Evolutionary conservation across 1,139 yeast species (phyloP).

Genomic region (Debaryomyces subglobosus): DNA sequence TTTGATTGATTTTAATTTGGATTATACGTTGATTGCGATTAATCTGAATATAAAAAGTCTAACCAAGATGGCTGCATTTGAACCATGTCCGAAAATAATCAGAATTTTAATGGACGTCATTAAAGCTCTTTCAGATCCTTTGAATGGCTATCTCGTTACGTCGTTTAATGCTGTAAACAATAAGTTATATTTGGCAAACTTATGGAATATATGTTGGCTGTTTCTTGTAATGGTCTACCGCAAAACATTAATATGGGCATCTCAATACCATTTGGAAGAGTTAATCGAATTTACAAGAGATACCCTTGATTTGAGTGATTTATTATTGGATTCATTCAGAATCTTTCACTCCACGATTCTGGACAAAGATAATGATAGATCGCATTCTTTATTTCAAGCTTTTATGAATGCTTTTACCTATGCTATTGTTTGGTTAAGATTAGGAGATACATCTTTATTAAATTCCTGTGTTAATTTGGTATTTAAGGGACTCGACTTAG

Average conservation of each 20-base stretch:
- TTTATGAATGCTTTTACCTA: conserved; percentile 57
- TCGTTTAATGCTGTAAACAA: conserved; percentile 13
- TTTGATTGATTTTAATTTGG: conserved; percentile 47
- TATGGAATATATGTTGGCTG: conserved; percentile 75
- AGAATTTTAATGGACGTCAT: conserved; percentile 76
- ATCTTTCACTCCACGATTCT: conserved; percentile 46
- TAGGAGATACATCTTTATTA: conserved; percentile 76
- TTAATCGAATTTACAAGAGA: conserved; percentile 85
- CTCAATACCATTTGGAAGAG: conserved; percentile 54
- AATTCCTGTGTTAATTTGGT: conserved; percentile 76
- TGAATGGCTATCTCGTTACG: conserved; percentile 48
- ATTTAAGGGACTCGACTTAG: conserved; percentile 65
- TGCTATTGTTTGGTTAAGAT: conserved; percentile 76
- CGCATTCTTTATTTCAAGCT: conserved; percentile 30
- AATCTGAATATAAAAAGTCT: conserved; percentile 49
- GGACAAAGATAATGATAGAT: conserved; percentile 15
- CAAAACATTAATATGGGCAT: conserved; percentile 76
- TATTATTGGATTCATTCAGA: conserved; percentile 65
- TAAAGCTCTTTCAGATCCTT: conserved; percentile 65
- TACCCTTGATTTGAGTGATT: conserved; percentile 75
- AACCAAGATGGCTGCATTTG: conserved; percentile 55
- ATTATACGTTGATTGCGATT: conserved; percentile 51
- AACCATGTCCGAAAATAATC: conserved; percentile 77
- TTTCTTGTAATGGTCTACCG: conserved; percentile 70
- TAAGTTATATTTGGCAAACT: conserved; percentile 20